A percentile compares a stretch with the other conserved stretches of the same genome.
Conservation (phyloP, 2,329 filamentous ascomycete species). For the Ceratocystis cubensis region DNA sequence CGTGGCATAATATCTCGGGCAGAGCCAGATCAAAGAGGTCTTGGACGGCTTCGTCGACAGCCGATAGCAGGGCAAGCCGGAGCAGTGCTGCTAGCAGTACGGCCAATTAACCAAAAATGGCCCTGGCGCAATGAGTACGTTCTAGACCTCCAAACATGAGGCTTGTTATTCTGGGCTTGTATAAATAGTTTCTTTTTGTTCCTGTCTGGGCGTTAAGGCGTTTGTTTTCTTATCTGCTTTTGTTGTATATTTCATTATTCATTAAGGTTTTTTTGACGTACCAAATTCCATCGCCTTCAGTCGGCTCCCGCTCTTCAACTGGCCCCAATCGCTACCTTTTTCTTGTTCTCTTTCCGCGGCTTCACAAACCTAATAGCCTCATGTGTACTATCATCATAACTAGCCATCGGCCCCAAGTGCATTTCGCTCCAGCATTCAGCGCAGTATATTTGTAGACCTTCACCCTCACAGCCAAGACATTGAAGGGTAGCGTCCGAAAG, state of each 20-base stretch:
- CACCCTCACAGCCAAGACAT: slow-evolving; percentile 58
- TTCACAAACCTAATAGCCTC: slow-evolving; percentile 47
- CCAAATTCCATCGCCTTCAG: neutral
- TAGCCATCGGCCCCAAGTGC: slow-evolving; percentile 56
- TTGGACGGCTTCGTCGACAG: neutral
- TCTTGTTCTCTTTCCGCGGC: slow-evolving; percentile 27
- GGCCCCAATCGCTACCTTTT: slow-evolving; percentile 31
- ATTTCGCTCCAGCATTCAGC: slow-evolving; percentile 68
- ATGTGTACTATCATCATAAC: slow-evolving; percentile 58
- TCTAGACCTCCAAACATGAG: neutral
- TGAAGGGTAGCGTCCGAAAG: slow-evolving; percentile 61
- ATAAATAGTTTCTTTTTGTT: neutral
- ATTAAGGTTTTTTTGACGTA: neutral
- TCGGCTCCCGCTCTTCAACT: slow-evolving; percentile 23
- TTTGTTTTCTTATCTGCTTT: neutral
- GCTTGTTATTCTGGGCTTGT: neutral
- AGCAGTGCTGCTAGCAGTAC: neutral
- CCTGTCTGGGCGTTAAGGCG: neutral
- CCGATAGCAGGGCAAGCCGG: neutral
- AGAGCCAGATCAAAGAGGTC: slow-evolving; percentile 13
- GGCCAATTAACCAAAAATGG: neutral
- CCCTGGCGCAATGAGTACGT: neutral
- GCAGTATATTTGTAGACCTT: slow-evolving; percentile 53
- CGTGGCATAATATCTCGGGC: slow-evolving; percentile 14
- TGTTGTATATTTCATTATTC: slow-evolving; percentile 13